These are phyloP conservation scores for Onygenales sp. DNA, from an alignment of 2,329 filamentous ascomycete genomes.

Conservation along the genomic window DNA sequence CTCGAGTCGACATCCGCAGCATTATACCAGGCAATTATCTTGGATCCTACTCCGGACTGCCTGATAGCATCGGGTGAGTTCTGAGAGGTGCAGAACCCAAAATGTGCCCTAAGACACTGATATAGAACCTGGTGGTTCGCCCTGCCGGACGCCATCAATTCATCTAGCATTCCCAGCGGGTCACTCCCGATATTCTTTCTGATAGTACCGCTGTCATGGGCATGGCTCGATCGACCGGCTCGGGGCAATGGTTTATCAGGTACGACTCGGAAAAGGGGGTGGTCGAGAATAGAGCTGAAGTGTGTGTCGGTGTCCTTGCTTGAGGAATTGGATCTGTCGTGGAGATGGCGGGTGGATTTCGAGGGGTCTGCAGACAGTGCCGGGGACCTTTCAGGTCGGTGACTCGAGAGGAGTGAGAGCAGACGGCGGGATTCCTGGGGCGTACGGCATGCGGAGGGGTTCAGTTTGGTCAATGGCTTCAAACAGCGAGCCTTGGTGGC, in stretches of 20 bases:
- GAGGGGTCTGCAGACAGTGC: neutral
- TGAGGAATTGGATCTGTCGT: neutral
- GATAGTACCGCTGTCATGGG: neutral
- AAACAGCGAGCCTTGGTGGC: neutral
- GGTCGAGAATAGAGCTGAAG: constrained; percentile 29
- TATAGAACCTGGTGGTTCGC: constrained; percentile 18
- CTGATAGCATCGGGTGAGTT: constrained; percentile 21
- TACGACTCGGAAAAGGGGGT: constrained; percentile 32
- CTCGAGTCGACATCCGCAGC: constrained; percentile 25
- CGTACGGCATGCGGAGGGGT: neutral
- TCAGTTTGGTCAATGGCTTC: neutral
- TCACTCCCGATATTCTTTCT: constrained; percentile 16
- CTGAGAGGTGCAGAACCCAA: constrained; percentile 18
- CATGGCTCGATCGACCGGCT: neutral
- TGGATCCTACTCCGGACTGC: constrained; percentile 23
- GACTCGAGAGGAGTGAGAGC: neutral
- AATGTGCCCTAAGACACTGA: constrained; percentile 25
- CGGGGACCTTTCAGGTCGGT: neutral
- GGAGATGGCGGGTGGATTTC: neutral
- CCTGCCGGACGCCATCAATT: constrained; percentile 29
- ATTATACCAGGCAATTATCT: constrained; percentile 31
- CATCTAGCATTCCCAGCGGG: constrained; percentile 28
- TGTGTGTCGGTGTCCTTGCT: constrained; percentile 24
- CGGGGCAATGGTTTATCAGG: constrained; percentile 17
- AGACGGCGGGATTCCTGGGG: neutral